Base-by-base conservation (phyloP, 1,284 basidiomycete genomes). In the Xanthoconium separans region DNA sequence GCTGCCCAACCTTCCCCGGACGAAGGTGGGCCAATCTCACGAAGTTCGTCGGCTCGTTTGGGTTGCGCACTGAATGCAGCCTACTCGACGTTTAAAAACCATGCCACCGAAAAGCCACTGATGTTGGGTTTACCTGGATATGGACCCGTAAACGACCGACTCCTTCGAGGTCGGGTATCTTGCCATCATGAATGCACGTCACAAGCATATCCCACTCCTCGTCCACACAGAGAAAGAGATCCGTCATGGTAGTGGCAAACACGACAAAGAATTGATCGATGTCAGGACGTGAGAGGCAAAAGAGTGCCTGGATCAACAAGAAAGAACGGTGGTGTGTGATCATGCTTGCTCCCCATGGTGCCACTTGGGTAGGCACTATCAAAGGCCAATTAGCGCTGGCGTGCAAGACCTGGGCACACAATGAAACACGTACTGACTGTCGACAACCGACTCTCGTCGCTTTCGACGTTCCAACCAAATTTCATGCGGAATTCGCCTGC, bases 281-380 rank as follows among this genome's bases (percentile, higher is more conserved):
- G 12, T 53, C 40, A 10, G 43, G 37, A 18, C 54, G 40, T 29
- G 43, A 22, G 37, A 62, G 50, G 18, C 53, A 51, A 47, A 63
- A 64, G 34, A 62, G 37, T 4, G 49, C 62, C 33, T 64, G 58
- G 15, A 62, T 49, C 31, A 55, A 13, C 9, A 64, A 30, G 37
- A 57, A 60, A 6, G 58, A 54, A 2, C 53, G 50, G 43, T 62
- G 53, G 31, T 62, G 44, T 3, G 47, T 47, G 1, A 62, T 47
- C 44, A 49, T 42, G 43, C 18, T 37, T 6, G 58, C 53, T 15
- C 53, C 61, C 24, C 51, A 54, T 10, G 61, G 57, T 5, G 58
- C 46, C 11, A 59, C 59, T 11, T 57, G 54, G 12, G 44, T 22
- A 2, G 54, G 51, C 33, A 53, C 62, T 62, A 30, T 12, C 1